Base-by-base conservation (phyloP, 805 yeast genomes). In the Debaryomyces maramus region DNA sequence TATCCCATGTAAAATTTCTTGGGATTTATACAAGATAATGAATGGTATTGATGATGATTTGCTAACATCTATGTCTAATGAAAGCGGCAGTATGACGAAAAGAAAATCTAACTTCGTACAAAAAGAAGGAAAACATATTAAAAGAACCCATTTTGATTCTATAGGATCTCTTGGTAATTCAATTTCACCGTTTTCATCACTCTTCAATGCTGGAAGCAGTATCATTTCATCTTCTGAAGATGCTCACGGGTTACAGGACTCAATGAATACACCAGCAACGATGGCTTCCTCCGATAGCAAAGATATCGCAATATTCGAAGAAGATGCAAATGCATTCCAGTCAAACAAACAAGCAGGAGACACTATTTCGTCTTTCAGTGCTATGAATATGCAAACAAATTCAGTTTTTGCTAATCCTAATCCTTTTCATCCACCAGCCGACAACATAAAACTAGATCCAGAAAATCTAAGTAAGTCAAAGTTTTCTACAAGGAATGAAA, bases 1-100 rank as follows among this genome's bases (percentile, higher is more conserved):
- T 2, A 36, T 42, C 6, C 55, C 59, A 2, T 53, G 49, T 32
- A 43, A 36, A 23, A 47, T 50, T 11, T 45, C 56, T 16, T 46
- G 41, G 40, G 50, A 51, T 10, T 36, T 54, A 5, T 53, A 44
- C 38, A 43, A 47, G 10, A 36, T 51, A 5, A 49, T 47, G 45
- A 44, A 38, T 20, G 14, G 26, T 16, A 34, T 19, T 11, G 20
- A 19, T 8, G 39, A 40, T 31, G 36, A 32, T 23, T 17, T 34
- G 6, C 24, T 34, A 15, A 9, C 30, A 2, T 13, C 40, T 3
- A 29, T 26, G 29, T 29, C 17, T 14, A 18, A 29, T 29, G 10
- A 11, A 2, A 17, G 15, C 9, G 30, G 13, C 3, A 33, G 15
- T 14, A 36, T 37, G 4, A 22, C 18, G 8, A 20, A 16, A 7